A percentile compares a stretch with the other conserved stretches of the same genome.
Conservation (phyloP, 768 basidiomycete species). For the Zangia roseola region DNA sequence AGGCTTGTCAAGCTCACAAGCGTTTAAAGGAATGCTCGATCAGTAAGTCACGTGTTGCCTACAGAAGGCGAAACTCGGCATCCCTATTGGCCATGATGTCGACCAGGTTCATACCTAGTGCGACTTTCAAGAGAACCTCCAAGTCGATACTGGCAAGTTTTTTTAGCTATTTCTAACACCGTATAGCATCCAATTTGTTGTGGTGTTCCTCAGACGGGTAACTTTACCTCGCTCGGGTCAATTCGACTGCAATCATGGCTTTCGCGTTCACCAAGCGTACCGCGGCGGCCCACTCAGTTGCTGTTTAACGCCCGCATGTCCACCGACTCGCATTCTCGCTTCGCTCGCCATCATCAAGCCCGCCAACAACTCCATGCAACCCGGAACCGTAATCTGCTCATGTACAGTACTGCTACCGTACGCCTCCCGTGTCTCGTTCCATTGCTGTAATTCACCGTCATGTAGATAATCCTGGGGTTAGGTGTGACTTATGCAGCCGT, state of each 20-base stretch:
- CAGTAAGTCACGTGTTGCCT: not conserved
- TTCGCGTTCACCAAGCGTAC: slow-evolving; percentile 1
- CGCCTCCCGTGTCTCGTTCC: slow-evolving; percentile 25
- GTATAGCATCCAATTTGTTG: not conserved
- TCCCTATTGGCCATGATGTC: slow-evolving; percentile 4
- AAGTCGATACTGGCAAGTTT: not conserved
- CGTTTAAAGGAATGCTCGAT: not conserved
- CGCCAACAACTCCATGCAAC: slow-evolving; percentile 48
- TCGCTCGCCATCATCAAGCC: slow-evolving; percentile 27
- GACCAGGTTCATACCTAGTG: not conserved
- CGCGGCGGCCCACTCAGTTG: not conserved
- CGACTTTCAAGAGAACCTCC: not conserved
- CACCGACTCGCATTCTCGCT: slow-evolving; percentile 2
- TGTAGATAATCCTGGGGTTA: slow-evolving; percentile 71
- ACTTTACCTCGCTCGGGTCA: not conserved
- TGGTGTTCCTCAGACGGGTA: not conserved
- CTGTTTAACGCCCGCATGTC: slow-evolving; percentile 14
- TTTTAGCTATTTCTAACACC: not conserved
- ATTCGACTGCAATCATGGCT: not conserved
- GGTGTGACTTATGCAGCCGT: slow-evolving; percentile 97
- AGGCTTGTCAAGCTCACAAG: slow-evolving; percentile 7
- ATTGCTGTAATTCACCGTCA: not conserved
- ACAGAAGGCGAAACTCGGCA: too few relatives aligned
- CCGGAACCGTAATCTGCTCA: slow-evolving; percentile 70
- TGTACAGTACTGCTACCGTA: slow-evolving; percentile 85